phyloP scores from a whole-genome alignment of 805 yeast species.

The Suhomyces sp. region DNA sequence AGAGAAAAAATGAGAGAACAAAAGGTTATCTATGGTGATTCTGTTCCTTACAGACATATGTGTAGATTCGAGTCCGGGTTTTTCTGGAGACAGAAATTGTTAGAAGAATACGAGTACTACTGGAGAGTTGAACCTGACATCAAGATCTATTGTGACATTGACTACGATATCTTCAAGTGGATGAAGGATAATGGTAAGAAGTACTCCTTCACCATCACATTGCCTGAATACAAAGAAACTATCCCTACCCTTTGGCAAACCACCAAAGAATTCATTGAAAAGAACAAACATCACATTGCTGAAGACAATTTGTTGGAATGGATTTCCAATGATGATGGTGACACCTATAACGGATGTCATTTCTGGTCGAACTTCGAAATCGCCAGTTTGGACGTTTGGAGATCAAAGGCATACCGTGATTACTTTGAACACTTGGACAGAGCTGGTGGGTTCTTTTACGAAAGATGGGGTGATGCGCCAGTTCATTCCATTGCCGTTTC shows the following conservation, averaged over 20 bases:
- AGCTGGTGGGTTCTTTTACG: constrained; percentile 90
- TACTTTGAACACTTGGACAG: constrained; percentile 75
- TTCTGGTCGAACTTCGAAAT: constrained; percentile 92
- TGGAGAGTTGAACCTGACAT: constrained; percentile 95
- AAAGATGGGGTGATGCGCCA: constrained; percentile 96
- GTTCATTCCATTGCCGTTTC: constrained; percentile 87
- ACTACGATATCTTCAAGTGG: constrained; percentile 81
- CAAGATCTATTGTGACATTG: constrained; percentile 77
- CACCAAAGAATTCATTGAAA: constrained; percentile 63
- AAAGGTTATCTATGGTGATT: constrained; percentile 70
- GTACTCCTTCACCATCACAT: constrained; percentile 83
- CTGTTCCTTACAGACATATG: constrained; percentile 85
- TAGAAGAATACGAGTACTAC: constrained; percentile 81
- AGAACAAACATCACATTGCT: constrained; percentile 59
- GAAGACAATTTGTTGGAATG: constrained; percentile 68
- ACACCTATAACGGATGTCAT: constrained; percentile 76
- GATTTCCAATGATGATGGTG: constrained; percentile 67
- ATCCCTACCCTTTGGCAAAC: constrained; percentile 83
- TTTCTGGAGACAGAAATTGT: constrained; percentile 73
- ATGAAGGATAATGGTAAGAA: constrained; percentile 74
- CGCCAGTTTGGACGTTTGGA: constrained; percentile 72
- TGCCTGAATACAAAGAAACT: constrained; percentile 81
- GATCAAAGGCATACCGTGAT: constrained; percentile 64
- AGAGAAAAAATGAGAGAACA: constrained; percentile 57
- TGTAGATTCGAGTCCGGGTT: constrained; percentile 90